Evolutionary conservation across 2,329 filamentous ascomycete species (phyloP).

Genomic region (Stachybotrys chlorohalonatus): DNA sequence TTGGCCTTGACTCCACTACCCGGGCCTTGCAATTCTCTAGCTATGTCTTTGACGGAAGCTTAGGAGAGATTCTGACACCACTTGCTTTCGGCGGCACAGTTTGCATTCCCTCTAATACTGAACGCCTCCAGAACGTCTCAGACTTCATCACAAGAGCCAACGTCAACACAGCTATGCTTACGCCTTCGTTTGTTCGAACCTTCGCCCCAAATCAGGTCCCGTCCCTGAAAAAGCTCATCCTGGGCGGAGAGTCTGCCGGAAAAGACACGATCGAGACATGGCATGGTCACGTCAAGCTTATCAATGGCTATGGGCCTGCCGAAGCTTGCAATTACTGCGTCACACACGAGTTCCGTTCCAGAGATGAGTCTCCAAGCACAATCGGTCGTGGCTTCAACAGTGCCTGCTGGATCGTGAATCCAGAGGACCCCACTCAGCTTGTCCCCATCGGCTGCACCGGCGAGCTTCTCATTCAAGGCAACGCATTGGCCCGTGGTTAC

Average conservation of each 20-base stretch:
- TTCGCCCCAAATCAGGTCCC: constrained; percentile 2
- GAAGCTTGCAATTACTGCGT: constrained; percentile 3
- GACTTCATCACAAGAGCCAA: constrained; percentile 1
- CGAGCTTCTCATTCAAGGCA: constrained; percentile 9
- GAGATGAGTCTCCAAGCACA: not conserved
- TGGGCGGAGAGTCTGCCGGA: constrained; percentile 4
- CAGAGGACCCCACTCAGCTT: constrained; percentile 6
- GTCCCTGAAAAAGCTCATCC: constrained; percentile 3
- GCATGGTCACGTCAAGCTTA: not conserved
- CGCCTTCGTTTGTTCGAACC: constrained; percentile 3
- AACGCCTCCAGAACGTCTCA: constrained; percentile 1
- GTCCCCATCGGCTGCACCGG: constrained; percentile 6
- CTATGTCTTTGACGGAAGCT: constrained; percentile 3
- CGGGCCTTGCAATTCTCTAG: constrained; percentile 3
- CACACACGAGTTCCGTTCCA: not conserved
- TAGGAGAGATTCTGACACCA: constrained; percentile 5
- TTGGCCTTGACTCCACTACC: not conserved
- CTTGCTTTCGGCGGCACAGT: constrained; percentile 2
- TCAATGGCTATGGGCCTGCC: constrained; percentile 5
- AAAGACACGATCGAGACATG: constrained; percentile 1
- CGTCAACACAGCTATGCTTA: constrained; percentile 1
- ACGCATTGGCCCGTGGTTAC: constrained; percentile 6
- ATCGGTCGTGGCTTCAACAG: constrained; percentile 3
- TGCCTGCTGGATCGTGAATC: constrained; percentile 6
- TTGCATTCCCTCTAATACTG: constrained; percentile 2